Conservation (phyloP, 306 rosid species). For the Rubus idaeus region DNA sequence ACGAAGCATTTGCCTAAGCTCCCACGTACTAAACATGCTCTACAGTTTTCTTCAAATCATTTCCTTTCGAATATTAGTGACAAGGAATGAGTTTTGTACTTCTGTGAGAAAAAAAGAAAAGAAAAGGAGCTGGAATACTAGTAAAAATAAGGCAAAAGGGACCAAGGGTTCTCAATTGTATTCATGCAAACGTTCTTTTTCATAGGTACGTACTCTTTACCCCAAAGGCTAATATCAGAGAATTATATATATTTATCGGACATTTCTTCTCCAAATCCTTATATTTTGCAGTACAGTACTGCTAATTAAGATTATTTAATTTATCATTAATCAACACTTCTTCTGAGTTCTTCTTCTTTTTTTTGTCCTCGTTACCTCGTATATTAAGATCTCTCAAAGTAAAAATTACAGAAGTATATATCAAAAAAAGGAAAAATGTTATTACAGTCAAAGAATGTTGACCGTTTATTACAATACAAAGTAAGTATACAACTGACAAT, state of each 20-base stretch:
- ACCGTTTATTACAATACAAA: background rate
- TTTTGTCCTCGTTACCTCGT: background rate
- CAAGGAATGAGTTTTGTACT: background rate
- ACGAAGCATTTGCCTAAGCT: background rate
- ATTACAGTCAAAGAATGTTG: background rate
- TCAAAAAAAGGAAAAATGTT: background rate
- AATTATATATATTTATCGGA: background rate
- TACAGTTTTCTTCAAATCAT: background rate
- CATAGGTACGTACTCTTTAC: too few relatives aligned
- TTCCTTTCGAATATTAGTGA: background rate
- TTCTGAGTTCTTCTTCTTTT: background rate
- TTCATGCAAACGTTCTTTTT: background rate
- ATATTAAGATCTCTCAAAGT: background rate
- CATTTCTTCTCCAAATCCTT: background rate
- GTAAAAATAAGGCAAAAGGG: background rate
- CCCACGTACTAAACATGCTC: background rate
- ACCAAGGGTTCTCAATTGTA: background rate
- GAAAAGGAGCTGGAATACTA: background rate
- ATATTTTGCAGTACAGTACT: background rate
- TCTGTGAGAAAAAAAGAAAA: background rate
- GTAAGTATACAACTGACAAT: background rate
- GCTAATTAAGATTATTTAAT: background rate
- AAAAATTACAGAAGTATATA: background rate
- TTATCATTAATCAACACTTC: too few relatives aligned
- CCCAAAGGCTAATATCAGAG: too few relatives aligned